phyloP scores from a whole-genome alignment of 495 filamentous ascomycete genomes.

The Penicillium subrubescens region DNA sequence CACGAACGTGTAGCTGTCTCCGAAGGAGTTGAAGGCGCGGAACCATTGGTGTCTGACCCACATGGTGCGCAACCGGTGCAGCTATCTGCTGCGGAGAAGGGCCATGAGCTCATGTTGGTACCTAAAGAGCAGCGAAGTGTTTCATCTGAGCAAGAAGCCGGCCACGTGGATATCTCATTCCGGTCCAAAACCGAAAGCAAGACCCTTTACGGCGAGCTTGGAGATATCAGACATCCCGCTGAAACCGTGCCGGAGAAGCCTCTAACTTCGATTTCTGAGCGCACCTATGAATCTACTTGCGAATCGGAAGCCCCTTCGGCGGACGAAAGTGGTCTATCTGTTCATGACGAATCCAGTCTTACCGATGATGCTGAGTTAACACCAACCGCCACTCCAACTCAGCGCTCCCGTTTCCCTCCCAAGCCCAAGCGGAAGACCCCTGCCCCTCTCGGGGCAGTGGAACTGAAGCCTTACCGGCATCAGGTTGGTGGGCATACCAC shows the following conservation, averaged over 20 bases:
- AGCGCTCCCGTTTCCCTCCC: conserved; percentile 33
- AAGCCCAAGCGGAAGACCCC: conserved; percentile 31
- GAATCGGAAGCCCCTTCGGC: conserved; percentile 62
- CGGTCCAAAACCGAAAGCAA: conserved; percentile 62
- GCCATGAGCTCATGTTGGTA: conserved; percentile 35
- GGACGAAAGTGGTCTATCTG: conserved; percentile 55
- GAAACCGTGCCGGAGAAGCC: conserved; percentile 39
- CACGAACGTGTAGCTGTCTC: conserved; percentile 65
- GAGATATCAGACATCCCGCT: conserved; percentile 37
- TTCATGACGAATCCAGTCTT: conserved; percentile 52
- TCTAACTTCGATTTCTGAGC: conserved; percentile 40
- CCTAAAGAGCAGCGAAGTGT: conserved; percentile 34
- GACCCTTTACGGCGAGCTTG: conserved; percentile 62
- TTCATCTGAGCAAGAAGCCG: conserved; percentile 38
- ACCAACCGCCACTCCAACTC: conserved; percentile 60
- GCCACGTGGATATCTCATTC: conserved; percentile 63
- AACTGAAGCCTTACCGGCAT: conserved; percentile 94
- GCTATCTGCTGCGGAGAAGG: conserved; percentile 36
- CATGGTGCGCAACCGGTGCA: conserved; percentile 36
- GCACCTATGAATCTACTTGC: conserved; percentile 51
- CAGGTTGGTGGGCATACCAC: conserved; percentile 97
- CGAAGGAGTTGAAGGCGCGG: conserved; percentile 39
- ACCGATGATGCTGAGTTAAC: conserved; percentile 62
- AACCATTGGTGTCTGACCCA: conserved; percentile 50
- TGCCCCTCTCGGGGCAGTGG: conserved; percentile 83